A percentile compares a stretch with the other conserved stretches of the same genome.
Evolutionary conservation across 179 eudicot genomes (phyloP).

Genomic region (Nepenthes alata): DNA sequence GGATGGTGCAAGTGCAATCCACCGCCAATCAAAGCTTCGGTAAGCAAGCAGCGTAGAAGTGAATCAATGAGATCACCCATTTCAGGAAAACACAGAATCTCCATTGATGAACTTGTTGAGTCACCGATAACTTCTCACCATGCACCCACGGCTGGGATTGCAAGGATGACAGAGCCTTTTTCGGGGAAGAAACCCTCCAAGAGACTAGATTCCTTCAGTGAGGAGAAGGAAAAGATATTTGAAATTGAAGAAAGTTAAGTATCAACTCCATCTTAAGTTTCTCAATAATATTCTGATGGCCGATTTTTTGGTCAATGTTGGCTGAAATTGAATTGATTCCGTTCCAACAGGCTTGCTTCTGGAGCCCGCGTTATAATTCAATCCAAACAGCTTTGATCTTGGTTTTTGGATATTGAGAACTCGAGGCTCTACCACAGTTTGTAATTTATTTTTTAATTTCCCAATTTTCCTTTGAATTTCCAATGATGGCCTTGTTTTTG

Average conservation of each 20-base stretch:
- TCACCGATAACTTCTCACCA: conserved; percentile 31
- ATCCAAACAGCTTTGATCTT: conserved; percentile 27
- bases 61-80: conserved; percentile 82
- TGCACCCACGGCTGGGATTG: conserved; percentile 37
- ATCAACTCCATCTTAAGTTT: conserved; percentile 10
- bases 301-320: too few relatives aligned
- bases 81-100: conserved; percentile 64
- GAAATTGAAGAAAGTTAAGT: conserved; percentile 92
- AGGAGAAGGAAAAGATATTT: conserved; percentile 32
- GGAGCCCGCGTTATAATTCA: conserved; percentile 95
- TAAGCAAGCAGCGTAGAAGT: conserved; percentile 51
- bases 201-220: conserved; percentile 32
- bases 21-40: conserved; percentile 47
- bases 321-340: conserved; percentile 7
- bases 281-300: too few relatives aligned
- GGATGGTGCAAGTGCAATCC: conserved; percentile 61
- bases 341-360: conserved; percentile 84
- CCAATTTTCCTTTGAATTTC: too few relatives aligned
- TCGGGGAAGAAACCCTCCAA: conserved; percentile 24
- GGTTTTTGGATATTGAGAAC: too few relatives aligned
- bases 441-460: too few relatives aligned
- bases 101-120: conserved; percentile 37
- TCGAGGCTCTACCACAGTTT: too few relatives aligned
- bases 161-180: conserved; percentile 47
- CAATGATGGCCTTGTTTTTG: too few relatives aligned